Percentiles rank a stretch among this genome's conserved stretches.
phyloP scores from a whole-genome alignment of 1,284 basidiomycete species.

The Malassezia slooffiae region DNA sequence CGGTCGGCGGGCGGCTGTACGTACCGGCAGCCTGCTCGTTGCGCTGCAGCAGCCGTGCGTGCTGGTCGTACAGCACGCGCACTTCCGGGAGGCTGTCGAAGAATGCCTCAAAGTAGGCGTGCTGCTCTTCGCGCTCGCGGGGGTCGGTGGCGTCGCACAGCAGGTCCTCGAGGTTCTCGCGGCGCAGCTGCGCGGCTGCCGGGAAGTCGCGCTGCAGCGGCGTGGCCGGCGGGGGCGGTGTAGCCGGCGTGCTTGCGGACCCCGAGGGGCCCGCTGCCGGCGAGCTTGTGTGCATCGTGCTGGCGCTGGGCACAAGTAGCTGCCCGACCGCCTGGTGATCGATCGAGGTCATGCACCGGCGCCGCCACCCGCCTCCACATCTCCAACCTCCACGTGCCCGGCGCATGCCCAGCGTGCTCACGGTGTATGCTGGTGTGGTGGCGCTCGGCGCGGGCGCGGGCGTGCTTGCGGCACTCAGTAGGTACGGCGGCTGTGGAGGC shows the following conservation, averaged over 20 bases:
- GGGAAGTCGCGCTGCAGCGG: conserved; percentile 22
- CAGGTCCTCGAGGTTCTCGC: conserved; percentile 27
- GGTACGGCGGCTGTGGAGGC: too few species aligned
- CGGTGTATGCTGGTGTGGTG: conserved; percentile 3
- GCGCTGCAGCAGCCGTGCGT: conserved; percentile 19
- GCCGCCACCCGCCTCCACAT: conserved; percentile 4
- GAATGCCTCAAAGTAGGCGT: conserved; percentile 27
- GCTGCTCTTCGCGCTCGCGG: conserved; percentile 2
- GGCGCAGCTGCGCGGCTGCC: conserved; percentile 17
- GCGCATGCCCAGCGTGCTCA: conserved; percentile 1
- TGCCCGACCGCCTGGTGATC: too few species aligned
- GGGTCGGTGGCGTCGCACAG: conserved; percentile 8
- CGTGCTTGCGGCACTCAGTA: conserved; percentile 4
- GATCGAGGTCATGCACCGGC: too few species aligned
- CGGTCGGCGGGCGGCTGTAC: neutral
- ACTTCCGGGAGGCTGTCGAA: conserved; percentile 26
- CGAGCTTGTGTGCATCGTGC: too few species aligned
- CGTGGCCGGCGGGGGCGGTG: neutral
- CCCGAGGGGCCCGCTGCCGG: too few species aligned
- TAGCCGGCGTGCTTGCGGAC: too few species aligned
- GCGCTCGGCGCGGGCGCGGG: neutral
- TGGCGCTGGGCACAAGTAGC: too few species aligned
- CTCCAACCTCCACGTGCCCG: neutral
- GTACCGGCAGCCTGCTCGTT: conserved; percentile 28
- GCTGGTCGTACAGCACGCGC: conserved; percentile 16